Base-by-base conservation (phyloP, 2,329 filamentous ascomycete species). In the Aurifilum marmelostoma region DNA sequence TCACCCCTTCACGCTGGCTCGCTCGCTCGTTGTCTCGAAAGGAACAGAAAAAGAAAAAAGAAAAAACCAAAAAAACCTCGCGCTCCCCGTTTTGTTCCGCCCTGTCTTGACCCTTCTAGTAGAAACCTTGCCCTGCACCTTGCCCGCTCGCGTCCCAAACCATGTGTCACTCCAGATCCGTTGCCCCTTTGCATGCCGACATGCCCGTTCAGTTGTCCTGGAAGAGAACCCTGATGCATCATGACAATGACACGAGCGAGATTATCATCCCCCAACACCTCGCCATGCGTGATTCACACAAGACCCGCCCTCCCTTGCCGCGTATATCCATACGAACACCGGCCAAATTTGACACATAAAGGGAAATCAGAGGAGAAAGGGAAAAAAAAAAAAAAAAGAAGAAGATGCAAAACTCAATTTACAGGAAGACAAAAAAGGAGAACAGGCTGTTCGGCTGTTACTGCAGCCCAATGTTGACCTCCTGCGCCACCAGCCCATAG, bases 401-500 rank as follows among this genome's bases (percentile, higher is more conserved):
- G n/a, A 7, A 47, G 6, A 47, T n/a, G n/a, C 5, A 4, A 43
- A 5, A 43, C 37, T 56, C 59, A 14, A 52, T 43, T n/a, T 50
- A 29, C n/a, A 61, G 3, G 39, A 14, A 6, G 21, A 58, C 5
- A n/a, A 5, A 62, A 52, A 47, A 32, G 12, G 7, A 24, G 59
- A 59, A 37, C 16, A 24, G 6, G 29, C 14, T 29, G 11, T 7
- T 29, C n/a, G 1, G 21, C 34, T 37, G 7, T 63, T 39, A 66
- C 43, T 52, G 27, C 56, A 71, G 64, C 27, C 61, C 67, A 62
- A 80, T 80, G 71, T 83, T 73, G 60, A 88, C 86, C 77, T 88
- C 86, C 73, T 87, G 84, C 62, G 87, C 85, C 34, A 89, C 82
- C 67, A 88, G 80, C 21, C 83, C 80, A 73, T 85, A 82, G 63